These are phyloP conservation scores for Kurtzmaniella quercitrusa DNA, from an alignment of 1,139 yeast species.

Conservation along the genomic window DNA sequence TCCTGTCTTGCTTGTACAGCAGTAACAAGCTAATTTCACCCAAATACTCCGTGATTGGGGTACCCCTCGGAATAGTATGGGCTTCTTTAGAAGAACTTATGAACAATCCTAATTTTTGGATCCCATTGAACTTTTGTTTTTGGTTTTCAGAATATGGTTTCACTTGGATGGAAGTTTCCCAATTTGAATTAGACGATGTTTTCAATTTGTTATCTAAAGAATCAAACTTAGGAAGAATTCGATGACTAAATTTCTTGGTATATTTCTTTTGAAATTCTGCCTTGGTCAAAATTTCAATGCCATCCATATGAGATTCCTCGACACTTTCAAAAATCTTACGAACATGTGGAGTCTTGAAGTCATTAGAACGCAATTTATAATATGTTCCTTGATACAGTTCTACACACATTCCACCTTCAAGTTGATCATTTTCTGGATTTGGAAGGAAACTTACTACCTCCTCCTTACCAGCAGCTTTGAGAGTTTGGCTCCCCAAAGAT, in stretches of 20 bases:
- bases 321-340: slow-evolving; percentile 19
- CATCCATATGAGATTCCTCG: slow-evolving; percentile 6
- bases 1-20: slow-evolving; percentile 57
- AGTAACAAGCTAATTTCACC: slow-evolving; percentile 71
- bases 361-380: slow-evolving; percentile 43
- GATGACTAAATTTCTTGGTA: slow-evolving; percentile 25
- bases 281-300: slow-evolving; percentile 20
- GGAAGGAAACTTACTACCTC: slow-evolving; percentile 13
- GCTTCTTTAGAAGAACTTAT: slow-evolving; percentile 23
- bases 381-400: slow-evolving; percentile 51
- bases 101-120: slow-evolving; percentile 65
- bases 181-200: slow-evolving; percentile 13
- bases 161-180: slow-evolving; percentile 28
- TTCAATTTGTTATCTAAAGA: slow-evolving; percentile 10
- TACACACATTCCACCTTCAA: slow-evolving; percentile 39
- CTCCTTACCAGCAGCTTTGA: background rate
- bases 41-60: slow-evolving; percentile 57
- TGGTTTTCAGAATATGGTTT: slow-evolving; percentile 51
- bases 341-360: slow-evolving; percentile 39
- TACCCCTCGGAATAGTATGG: slow-evolving; percentile 39
- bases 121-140: slow-evolving; percentile 67
- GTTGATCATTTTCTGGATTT: slow-evolving; percentile 35
- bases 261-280: slow-evolving; percentile 20
- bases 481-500: background rate
- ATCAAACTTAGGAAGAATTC: slow-evolving; percentile 25